Evolutionary conservation across 768 basidiomycete genomes (phyloP), one percentile per base, ranked within the genome.

Genomic region (Lactifluus piperatus): DNA sequence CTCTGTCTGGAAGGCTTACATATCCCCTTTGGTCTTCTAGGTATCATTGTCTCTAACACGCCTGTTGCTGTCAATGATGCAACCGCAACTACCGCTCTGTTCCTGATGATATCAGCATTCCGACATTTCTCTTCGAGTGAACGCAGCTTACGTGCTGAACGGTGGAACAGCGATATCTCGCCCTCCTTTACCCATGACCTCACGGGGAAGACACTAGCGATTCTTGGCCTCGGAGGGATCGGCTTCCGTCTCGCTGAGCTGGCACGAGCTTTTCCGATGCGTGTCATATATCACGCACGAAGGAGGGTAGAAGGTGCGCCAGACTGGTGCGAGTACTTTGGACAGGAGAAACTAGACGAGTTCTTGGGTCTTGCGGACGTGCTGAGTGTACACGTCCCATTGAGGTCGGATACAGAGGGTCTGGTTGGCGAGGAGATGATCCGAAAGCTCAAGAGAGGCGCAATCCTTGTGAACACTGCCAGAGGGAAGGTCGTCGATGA

Each of bases 401-500:
- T 95, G 45, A 80, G 83, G 51, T 68, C 75, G 16, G 83, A 91
- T 24, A 97, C 91, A 10, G 78, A 83, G 37, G 83, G 84, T 1
- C 71, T 88, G 9, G 84, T 94, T 1, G 83, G 83, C 11, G 86
- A 89, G 70, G 81, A 78, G 65, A 82, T 83, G 77, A 91, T 95
- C 57, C 75, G 85, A 50, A 75, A 77, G 64, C 75, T 95, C 76
- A 94, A 88, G 74, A 81, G 79, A 45, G 88, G 88, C 5, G 79
- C 83, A 2, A 78, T 91, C 54, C 79, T 94, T 66, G 80, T 94
- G 61, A 94, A 94, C 71, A 94, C 91, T 2, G 91, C 92, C 22
- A 75, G 94, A n/a, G 94, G 94, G 11, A 94, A 88, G 67, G 83
- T 95, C 26, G 79, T 97, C 34, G 89, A 95, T 62, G 91, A 95